These are phyloP conservation scores for Hypoxylon trugodes DNA, from an alignment of 495 filamentous ascomycete genomes.

Conservation along the genomic window DNA sequence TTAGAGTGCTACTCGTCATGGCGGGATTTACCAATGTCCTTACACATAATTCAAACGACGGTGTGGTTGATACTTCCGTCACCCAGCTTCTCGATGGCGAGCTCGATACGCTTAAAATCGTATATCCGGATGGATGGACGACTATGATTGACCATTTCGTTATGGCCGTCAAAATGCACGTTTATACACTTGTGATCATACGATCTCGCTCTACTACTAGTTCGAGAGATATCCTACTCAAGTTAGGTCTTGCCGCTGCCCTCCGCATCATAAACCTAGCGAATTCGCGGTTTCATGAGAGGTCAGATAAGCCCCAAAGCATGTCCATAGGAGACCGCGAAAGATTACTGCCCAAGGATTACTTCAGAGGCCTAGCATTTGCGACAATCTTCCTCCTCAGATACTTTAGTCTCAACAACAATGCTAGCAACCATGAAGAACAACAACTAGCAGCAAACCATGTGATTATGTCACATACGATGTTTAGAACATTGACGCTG, in stretches of 20 bases:
- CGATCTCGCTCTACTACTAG: slow-evolving; percentile 21
- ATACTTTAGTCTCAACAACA: slow-evolving; percentile 36
- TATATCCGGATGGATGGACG: slow-evolving; percentile 37
- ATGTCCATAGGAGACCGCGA: slow-evolving; percentile 18
- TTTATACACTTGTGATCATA: slow-evolving; percentile 38
- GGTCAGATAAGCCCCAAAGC: not conserved
- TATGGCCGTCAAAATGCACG: slow-evolving; percentile 37
- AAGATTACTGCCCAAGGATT: slow-evolving; percentile 36
- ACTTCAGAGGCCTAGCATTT: slow-evolving; percentile 37
- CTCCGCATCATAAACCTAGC: slow-evolving; percentile 36
- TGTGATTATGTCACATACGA: slow-evolving; percentile 39
- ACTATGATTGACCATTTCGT: slow-evolving; percentile 33
- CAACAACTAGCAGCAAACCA: slow-evolving; percentile 44
- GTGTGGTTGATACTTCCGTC: slow-evolving; percentile 41
- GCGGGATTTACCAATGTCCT: slow-evolving; percentile 40
- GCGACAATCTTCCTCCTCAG: slow-evolving; percentile 40
- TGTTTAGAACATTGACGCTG: slow-evolving; percentile 28
- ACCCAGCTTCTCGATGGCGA: slow-evolving; percentile 46
- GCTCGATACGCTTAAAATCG: slow-evolving; percentile 37
- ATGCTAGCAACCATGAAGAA: slow-evolving; percentile 34
- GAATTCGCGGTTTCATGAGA: slow-evolving; percentile 30
- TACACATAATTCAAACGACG: slow-evolving; percentile 39
- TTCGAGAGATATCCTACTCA: slow-evolving; percentile 39
- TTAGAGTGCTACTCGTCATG: slow-evolving; percentile 35
- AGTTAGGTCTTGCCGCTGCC: slow-evolving; percentile 29